phyloP scores from a whole-genome alignment of 345 rosid species.

The Noccaea bulbosa region DNA sequence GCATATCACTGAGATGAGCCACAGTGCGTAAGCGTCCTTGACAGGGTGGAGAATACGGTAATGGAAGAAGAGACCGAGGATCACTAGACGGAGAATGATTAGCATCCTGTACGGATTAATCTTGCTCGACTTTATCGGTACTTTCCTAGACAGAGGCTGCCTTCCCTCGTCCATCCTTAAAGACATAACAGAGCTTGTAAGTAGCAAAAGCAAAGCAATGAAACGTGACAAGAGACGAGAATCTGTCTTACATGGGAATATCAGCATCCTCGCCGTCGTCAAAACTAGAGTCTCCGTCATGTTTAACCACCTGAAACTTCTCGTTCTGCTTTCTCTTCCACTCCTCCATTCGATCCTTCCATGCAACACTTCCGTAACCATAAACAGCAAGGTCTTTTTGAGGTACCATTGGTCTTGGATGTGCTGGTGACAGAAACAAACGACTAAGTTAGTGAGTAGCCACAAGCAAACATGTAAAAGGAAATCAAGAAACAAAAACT shows the following conservation, averaged over 20 bases:
- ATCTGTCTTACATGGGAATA: conserved; percentile 65
- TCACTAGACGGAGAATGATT: conserved; percentile 67
- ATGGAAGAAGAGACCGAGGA: conserved; percentile 85
- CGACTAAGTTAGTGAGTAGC: conserved; percentile 14
- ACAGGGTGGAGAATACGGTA: conserved; percentile 89
- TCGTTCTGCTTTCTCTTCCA: conserved; percentile 82
- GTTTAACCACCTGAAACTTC: conserved; percentile 69
- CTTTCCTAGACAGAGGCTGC: conserved; percentile 89
- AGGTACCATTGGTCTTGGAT: conserved; percentile 84
- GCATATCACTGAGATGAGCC: conserved; percentile 85
- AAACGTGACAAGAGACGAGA: conserved; percentile 3
- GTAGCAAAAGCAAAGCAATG: neutral
- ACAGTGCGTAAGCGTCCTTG: conserved; percentile 71
- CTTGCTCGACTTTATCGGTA: conserved; percentile 79
- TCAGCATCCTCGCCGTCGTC: conserved; percentile 71
- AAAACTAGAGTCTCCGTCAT: conserved; percentile 50
- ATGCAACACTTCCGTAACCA: conserved; percentile 92
- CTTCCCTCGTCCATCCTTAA: conserved; percentile 96
- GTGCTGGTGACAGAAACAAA: conserved; percentile 56
- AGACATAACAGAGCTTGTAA: neutral
- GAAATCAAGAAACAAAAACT: conserved; percentile 34
- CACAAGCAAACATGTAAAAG: neutral
- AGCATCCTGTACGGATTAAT: conserved; percentile 84
- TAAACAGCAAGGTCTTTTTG: conserved; percentile 82
- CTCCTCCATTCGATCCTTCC: conserved; percentile 91